These are phyloP conservation scores for Naganishia liquefaciens DNA, from an alignment of 1,284 basidiomycete genomes.

Conservation along the genomic window DNA sequence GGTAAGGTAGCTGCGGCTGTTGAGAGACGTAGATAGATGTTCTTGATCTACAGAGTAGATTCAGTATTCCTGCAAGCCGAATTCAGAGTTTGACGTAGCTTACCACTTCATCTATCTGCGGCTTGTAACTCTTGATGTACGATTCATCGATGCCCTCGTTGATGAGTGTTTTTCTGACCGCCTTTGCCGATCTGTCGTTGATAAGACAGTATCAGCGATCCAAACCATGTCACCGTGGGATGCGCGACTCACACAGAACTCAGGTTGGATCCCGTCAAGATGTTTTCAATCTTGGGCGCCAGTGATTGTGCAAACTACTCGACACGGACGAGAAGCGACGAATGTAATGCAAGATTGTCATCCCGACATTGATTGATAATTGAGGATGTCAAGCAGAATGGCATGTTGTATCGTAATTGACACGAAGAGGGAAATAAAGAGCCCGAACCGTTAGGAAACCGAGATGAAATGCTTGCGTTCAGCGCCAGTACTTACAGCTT, in stretches of 20 bases:
- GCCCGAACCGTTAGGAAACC: neutral
- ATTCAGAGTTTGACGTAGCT: constrained; percentile 17
- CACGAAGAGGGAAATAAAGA: neutral
- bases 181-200: constrained; percentile 48
- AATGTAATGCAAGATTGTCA: neutral
- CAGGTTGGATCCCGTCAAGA: constrained; percentile 28
- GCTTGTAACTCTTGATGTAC: constrained; percentile 45
- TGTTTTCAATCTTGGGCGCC: constrained; percentile 24
- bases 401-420: neutral
- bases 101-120: constrained; percentile 49
- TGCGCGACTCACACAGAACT: constrained; percentile 24
- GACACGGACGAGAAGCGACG: too few relatives aligned
- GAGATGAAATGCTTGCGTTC: neutral
- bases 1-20: neutral
- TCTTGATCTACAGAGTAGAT: constrained; percentile 12
- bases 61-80: neutral
- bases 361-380: neutral
- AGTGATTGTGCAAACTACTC: constrained; percentile 22
- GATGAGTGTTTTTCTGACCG: constrained; percentile 49
- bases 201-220: neutral
- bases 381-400: neutral
- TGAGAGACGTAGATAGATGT: constrained; percentile 27
- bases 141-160: constrained; percentile 44
- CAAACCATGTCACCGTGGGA: too few relatives aligned
- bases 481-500: constrained; percentile 7